A percentile compares a stretch with the other conserved stretches of the same genome.
phyloP scores from a whole-genome alignment of 768 basidiomycete species.

The Boletus barrowsii region DNA sequence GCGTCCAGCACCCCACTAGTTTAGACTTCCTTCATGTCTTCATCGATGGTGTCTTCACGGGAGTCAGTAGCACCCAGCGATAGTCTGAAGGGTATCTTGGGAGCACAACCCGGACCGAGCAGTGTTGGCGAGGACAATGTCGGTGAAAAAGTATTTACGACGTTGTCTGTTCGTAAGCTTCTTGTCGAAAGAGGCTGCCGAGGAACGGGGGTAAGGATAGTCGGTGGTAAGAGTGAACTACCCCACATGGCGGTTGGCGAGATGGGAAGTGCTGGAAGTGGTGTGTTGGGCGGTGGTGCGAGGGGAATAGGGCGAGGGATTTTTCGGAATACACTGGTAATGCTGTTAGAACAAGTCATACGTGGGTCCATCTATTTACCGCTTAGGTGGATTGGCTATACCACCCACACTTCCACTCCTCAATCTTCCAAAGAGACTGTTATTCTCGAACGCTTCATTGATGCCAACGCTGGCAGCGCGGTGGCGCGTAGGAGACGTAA shows the following conservation, averaged over 20 bases:
- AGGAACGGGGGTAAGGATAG: conserved; percentile 13
- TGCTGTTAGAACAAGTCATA: neutral
- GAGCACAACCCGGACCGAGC: conserved; percentile 7
- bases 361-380: conserved; percentile 26
- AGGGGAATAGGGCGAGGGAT: conserved; percentile 31
- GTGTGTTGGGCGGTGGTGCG: conserved; percentile 27
- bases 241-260: conserved; percentile 20
- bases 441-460: conserved; percentile 34
- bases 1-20: conserved; percentile 9
- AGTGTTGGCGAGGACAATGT: conserved; percentile 3
- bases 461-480: conserved; percentile 45
- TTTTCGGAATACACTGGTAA: conserved; percentile 39
- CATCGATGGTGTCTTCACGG: conserved; percentile 9
- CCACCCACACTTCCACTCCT: conserved; percentile 51
- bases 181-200: conserved; percentile 19
- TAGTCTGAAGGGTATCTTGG: conserved; percentile 10
- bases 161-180: conserved; percentile 1
- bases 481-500: conserved; percentile 37
- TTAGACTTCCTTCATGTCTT: conserved; percentile 23
- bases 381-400: conserved; percentile 28
- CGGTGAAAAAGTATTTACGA: neutral
- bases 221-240: conserved; percentile 17
- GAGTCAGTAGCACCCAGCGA: conserved; percentile 5
- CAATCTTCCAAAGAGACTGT: conserved; percentile 49
- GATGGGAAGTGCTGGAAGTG: conserved; percentile 28